A percentile compares a stretch with the other conserved stretches of the same genome.
These are phyloP conservation scores for Colletotrichum kahawae DNA, from an alignment of 2,329 filamentous ascomycete species.

Conservation along the genomic window DNA sequence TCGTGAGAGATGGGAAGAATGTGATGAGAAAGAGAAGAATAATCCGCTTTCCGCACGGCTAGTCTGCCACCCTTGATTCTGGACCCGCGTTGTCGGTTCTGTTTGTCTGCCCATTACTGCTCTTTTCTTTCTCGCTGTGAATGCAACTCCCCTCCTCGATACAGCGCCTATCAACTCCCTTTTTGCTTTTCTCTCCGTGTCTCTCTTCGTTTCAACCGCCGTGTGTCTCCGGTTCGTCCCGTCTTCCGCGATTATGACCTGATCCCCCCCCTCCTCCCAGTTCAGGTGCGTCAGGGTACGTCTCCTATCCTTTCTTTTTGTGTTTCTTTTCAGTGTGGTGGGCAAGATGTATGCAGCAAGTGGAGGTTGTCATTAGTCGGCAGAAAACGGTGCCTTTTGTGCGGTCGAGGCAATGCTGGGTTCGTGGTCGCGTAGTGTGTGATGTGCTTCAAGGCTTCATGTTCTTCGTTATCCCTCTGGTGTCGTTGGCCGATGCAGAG, in stretches of 20 bases:
- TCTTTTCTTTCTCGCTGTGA: slow-evolving; percentile 6
- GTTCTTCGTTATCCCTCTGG: slow-evolving; percentile 16
- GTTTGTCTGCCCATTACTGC: not conserved
- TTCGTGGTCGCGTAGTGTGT: slow-evolving; percentile 5
- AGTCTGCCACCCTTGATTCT: not conserved
- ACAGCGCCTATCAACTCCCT: not conserved
- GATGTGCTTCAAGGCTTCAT: slow-evolving; percentile 12
- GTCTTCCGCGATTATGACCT: slow-evolving; percentile 13
- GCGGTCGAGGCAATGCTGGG: not conserved
- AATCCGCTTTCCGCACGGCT: slow-evolving; percentile 12
- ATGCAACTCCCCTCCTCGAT: not conserved
- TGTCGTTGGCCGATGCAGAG: not conserved
- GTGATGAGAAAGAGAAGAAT: slow-evolving; percentile 10
- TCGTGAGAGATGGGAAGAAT: slow-evolving; percentile 17
- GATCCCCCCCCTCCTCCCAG: slow-evolving; percentile 10
- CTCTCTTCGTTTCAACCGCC: not conserved
- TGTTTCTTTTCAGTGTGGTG: not conserved
- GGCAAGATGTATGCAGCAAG: not conserved
- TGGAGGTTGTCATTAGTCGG: not conserved
- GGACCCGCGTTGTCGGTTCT: not conserved
- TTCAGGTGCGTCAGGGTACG: slow-evolving; percentile 16
- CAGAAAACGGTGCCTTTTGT: not conserved
- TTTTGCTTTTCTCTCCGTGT: not conserved
- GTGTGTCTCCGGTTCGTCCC: not conserved
- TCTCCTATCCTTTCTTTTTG: not conserved